These are phyloP conservation scores for Phascolomyces articulosus DNA, from an alignment of 371 early-diverging fungal species.

Conservation along the genomic window DNA sequence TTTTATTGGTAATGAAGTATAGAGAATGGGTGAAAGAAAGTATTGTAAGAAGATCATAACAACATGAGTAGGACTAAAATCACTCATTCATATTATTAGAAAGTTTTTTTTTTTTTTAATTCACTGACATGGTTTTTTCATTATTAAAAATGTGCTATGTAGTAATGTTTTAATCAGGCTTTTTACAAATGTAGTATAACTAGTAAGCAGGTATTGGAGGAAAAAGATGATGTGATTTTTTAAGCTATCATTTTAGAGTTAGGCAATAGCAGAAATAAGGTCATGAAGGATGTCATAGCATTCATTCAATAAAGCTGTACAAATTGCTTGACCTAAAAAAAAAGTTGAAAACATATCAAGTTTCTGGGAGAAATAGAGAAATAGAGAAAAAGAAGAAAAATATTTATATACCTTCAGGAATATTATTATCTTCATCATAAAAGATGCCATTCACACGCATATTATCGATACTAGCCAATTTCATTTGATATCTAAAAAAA, in stretches of 20 bases:
- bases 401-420: slow-evolving; percentile 77
- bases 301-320: slow-evolving; percentile 82
- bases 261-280: slow-evolving; percentile 46
- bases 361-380: too few species aligned
- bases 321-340: slow-evolving; percentile 67
- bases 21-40: too few species aligned
- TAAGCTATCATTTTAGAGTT: slow-evolving; percentile 9
- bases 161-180: background rate
- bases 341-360: too few species aligned
- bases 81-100: too few species aligned
- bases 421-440: slow-evolving; percentile 78
- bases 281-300: slow-evolving; percentile 89
- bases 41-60: too few species aligned
- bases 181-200: background rate
- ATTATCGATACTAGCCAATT: slow-evolving; percentile 81
- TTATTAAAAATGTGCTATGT: too few species aligned
- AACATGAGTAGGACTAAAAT: too few species aligned
- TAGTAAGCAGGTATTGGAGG: background rate
- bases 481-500: slow-evolving; percentile 71
- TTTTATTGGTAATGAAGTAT: too few species aligned
- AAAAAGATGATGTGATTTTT: background rate
- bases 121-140: too few species aligned
- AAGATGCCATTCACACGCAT: slow-evolving; percentile 88
- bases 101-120: too few species aligned
- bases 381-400: too few species aligned